Evolutionary conservation across 2,329 filamentous ascomycete species (phyloP).

Genomic region (Cryphonectria parasitica): DNA sequence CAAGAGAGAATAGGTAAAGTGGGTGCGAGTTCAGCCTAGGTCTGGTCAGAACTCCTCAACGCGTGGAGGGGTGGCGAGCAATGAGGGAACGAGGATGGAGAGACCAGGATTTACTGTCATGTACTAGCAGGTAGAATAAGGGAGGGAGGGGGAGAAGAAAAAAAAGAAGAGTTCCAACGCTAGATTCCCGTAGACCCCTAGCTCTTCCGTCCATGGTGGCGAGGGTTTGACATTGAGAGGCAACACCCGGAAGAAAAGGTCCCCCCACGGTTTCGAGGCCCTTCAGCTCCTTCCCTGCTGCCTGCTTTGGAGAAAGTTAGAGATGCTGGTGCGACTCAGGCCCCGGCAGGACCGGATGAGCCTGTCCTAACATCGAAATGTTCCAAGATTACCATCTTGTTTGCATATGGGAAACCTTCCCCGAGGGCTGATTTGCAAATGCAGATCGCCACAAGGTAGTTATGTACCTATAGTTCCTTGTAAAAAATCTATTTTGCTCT

Average conservation of each 20-base stretch:
- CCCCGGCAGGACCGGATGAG: background rate
- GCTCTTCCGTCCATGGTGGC: background rate
- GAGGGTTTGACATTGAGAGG: background rate
- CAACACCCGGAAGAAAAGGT: background rate
- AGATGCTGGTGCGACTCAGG: background rate
- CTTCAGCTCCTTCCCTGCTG: background rate
- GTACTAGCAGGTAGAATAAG: background rate
- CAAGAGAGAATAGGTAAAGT: background rate
- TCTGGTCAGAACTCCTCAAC: background rate
- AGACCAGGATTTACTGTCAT: background rate
- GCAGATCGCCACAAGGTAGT: background rate
- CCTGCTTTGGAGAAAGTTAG: background rate
- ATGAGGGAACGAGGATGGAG: background rate
- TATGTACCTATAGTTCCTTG: background rate
- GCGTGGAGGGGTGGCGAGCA: constrained; percentile 2
- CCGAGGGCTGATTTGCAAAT: background rate
- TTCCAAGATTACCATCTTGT: background rate
- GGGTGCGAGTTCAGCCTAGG: background rate
- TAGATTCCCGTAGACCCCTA: background rate
- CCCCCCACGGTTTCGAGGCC: background rate
- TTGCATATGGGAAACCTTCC: background rate
- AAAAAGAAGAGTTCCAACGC: background rate
- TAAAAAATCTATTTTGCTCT: too few relatives aligned
- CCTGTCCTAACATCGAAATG: background rate
- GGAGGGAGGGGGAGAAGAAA: background rate